Evolutionary conservation across 768 basidiomycete species (phyloP).

Genomic region (Strobilomyces dryophilus): DNA sequence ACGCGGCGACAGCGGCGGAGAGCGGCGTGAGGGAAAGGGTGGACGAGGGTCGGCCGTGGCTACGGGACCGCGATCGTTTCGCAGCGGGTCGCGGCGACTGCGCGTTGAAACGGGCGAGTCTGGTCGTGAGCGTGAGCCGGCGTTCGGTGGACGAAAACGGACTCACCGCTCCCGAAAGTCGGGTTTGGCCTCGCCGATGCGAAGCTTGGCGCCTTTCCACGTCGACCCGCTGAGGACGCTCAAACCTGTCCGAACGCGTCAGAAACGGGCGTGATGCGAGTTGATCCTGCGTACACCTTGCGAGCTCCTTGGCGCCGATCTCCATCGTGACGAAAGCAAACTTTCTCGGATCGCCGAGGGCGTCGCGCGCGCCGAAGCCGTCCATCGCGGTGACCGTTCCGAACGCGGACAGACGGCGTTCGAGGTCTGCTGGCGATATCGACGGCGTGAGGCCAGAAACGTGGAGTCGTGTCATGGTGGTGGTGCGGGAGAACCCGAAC

Average conservation of each 20-base stretch:
- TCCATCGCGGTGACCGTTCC: constrained; percentile 67
- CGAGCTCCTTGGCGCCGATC: constrained; percentile 41
- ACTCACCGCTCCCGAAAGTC: constrained; percentile 61
- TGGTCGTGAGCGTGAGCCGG: not conserved
- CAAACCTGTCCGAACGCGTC: constrained; percentile 47
- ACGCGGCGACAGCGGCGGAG: constrained; percentile 54
- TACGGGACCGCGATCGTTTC: constrained; percentile 38
- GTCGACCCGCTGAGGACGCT: constrained; percentile 75
- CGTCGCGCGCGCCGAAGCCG: constrained; percentile 63
- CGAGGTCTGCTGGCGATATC: constrained; percentile 55
- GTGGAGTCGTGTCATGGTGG: constrained; percentile 56
- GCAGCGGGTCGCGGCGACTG: constrained; percentile 30
- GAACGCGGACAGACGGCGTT: constrained; percentile 55
- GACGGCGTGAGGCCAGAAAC: constrained; percentile 72
- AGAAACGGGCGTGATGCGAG: not conserved
- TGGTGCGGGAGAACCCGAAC: too few relatives aligned
- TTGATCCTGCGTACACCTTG: constrained; percentile 47
- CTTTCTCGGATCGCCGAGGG: constrained; percentile 59
- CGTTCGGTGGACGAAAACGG: not conserved
- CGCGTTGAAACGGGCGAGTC: constrained; percentile 16
- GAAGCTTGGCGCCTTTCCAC: constrained; percentile 85
- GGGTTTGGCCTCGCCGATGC: constrained; percentile 80
- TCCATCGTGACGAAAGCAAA: constrained; percentile 72
- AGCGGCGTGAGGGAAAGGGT: constrained; percentile 67
- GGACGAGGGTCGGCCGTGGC: constrained; percentile 42